phyloP scores from a whole-genome alignment of 306 rosid genomes.

The Ziziphus jujuba region DNA sequence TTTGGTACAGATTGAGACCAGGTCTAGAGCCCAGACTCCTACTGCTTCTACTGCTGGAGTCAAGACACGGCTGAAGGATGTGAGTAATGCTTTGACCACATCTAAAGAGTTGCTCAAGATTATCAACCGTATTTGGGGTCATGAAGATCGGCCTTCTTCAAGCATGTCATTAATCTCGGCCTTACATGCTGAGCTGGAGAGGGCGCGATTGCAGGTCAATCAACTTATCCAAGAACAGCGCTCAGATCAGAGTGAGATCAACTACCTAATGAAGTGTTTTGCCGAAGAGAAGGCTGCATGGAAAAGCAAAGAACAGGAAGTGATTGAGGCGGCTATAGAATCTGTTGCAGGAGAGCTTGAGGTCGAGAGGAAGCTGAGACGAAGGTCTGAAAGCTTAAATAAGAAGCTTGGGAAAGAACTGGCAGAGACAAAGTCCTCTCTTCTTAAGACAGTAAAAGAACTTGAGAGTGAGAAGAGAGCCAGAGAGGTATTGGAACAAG shows the following conservation, averaged over 20 bases:
- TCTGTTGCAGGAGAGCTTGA: slow-evolving; percentile 89
- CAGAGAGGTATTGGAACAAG: slow-evolving; percentile 85
- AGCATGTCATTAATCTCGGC: slow-evolving; percentile 92
- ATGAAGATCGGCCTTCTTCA: slow-evolving; percentile 83
- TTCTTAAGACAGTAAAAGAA: slow-evolving; percentile 77
- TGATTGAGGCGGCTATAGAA: slow-evolving; percentile 96
- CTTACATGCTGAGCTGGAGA: slow-evolving; percentile 88
- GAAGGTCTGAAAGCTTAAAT: slow-evolving; percentile 87
- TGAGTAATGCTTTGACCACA: slow-evolving; percentile 81
- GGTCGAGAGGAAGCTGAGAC: slow-evolving; percentile 80
- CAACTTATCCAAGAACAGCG: slow-evolving; percentile 91
- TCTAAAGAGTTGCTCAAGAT: slow-evolving; percentile 92
- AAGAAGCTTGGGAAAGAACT: slow-evolving; percentile 92
- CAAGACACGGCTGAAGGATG: slow-evolving; percentile 80
- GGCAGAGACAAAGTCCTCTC: slow-evolving; percentile 83
- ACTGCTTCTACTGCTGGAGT: slow-evolving; percentile 54
- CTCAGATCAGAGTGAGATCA: slow-evolving; percentile 71
- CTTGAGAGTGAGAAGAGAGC: slow-evolving; percentile 93
- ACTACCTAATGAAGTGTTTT: slow-evolving; percentile 80
- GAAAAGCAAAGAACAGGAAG: slow-evolving; percentile 80
- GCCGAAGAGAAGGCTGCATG: slow-evolving; percentile 95
- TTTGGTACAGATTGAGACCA: slow-evolving; percentile 68
- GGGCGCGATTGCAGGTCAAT: slow-evolving; percentile 90
- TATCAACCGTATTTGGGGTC: slow-evolving; percentile 89
- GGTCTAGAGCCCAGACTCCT: slow-evolving; percentile 81